Evolutionary conservation across 176 grass and related monocot species (phyloP).

Genomic region (Musa acuminata): DNA sequence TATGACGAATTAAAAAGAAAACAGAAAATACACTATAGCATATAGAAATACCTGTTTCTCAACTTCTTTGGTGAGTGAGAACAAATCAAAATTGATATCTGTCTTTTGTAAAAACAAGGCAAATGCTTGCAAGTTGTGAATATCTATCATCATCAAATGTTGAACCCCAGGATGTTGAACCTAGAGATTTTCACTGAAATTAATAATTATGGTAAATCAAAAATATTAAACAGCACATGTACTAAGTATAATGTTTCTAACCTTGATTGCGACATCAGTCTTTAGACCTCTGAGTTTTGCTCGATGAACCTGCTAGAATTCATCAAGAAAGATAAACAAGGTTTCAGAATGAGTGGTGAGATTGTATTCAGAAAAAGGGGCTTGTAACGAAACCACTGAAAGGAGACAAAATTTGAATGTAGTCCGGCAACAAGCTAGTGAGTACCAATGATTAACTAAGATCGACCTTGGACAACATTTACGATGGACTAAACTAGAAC

Average conservation of each 20-base stretch:
- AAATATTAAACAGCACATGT: neutral
- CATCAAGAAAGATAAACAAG: neutral
- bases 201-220: neutral
- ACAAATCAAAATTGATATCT: conserved; percentile 93
- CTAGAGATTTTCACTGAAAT: conserved; percentile 28
- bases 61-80: conserved; percentile 82
- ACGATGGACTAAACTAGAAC: too few relatives aligned
- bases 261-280: conserved; percentile 88
- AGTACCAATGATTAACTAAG: too few relatives aligned
- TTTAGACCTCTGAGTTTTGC: conserved; percentile 63
- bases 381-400: too few relatives aligned
- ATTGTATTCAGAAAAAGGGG: too few relatives aligned
- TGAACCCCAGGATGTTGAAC: conserved; percentile 95
- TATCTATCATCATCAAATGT: conserved; percentile 82
- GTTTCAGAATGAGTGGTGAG: too few relatives aligned
- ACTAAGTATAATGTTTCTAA: conserved; percentile 14
- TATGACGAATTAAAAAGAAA: neutral
- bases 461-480: too few relatives aligned
- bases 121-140: conserved; percentile 79
- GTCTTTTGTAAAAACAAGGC: conserved; percentile 80
- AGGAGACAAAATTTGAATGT: too few relatives aligned
- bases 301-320: conserved; percentile 59
- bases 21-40: neutral
- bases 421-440: too few relatives aligned
- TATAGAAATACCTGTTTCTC: conserved; percentile 58